Conservation (phyloP, 1,284 basidiomycete genomes). For the Golubevia sp. region DNA sequence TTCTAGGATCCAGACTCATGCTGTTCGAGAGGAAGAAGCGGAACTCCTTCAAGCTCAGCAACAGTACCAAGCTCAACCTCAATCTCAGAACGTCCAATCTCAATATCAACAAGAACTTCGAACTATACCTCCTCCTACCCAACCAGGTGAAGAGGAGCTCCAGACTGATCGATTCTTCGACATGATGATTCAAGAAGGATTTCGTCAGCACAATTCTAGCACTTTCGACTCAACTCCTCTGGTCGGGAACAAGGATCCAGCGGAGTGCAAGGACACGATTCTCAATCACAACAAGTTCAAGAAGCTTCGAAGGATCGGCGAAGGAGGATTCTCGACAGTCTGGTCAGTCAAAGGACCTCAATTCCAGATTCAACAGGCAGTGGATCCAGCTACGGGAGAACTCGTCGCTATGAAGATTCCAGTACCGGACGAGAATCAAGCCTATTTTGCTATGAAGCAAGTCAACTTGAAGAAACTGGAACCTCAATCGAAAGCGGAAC, state of each 20-base stretch:
- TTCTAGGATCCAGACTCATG: neutral
- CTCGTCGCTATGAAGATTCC: constrained; percentile 22
- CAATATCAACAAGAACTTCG: neutral
- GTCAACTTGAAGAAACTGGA: constrained; percentile 54
- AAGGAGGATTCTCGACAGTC: constrained; percentile 58
- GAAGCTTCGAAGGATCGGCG: constrained; percentile 42
- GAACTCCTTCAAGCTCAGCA: neutral
- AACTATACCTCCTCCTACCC: too few species aligned
- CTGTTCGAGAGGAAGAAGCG: neutral
- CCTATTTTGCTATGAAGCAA: constrained; percentile 57
- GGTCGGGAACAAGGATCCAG: neutral
- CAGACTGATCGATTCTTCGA: neutral
- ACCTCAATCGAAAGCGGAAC: constrained; percentile 46
- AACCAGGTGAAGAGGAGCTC: neutral
- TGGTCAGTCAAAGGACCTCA: constrained; percentile 48
- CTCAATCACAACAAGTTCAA: constrained; percentile 23
- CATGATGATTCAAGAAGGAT: neutral
- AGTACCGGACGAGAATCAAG: constrained; percentile 46
- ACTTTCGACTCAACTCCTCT: neutral
- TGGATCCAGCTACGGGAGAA: constrained; percentile 13
- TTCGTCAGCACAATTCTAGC: neutral
- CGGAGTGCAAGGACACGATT: neutral
- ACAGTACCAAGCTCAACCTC: neutral
- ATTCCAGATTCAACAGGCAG: constrained; percentile 23
- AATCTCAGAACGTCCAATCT: neutral